Conservation (phyloP, 1,139 yeast species). For the Pichia sp. region DNA sequence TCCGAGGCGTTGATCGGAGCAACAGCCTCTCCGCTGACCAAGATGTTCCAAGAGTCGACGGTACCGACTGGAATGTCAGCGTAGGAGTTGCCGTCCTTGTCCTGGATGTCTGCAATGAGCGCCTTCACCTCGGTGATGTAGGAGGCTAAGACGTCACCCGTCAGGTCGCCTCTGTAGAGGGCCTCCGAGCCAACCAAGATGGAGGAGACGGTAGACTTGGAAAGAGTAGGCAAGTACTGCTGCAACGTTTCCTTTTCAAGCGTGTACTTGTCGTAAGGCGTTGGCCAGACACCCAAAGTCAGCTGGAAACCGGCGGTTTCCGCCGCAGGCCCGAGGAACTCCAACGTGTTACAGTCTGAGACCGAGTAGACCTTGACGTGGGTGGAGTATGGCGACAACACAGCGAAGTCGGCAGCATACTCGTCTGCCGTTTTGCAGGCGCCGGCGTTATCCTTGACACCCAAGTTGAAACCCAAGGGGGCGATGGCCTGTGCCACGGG, state of each 20-base stretch:
- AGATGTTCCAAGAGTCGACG: conserved; percentile 92
- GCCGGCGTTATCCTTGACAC: conserved; percentile 67
- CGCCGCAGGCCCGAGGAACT: conserved; percentile 81
- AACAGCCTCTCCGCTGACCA: conserved; percentile 70
- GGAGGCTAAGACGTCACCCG: conserved; percentile 63
- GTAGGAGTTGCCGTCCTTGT: conserved; percentile 77
- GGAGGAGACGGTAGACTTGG: conserved; percentile 62
- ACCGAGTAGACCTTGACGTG: conserved; percentile 80
- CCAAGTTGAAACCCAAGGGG: conserved; percentile 60
- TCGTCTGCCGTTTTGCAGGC: conserved; percentile 69
- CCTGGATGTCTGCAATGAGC: conserved; percentile 56
- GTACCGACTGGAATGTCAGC: conserved; percentile 75
- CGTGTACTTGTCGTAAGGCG: conserved; percentile 65
- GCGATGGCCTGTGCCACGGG: conserved; percentile 17
- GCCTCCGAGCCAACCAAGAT: conserved; percentile 91
- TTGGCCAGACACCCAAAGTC: conserved; percentile 89
- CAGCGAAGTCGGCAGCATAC: conserved; percentile 58
- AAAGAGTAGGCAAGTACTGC: conserved; percentile 65
- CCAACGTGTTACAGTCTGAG: conserved; percentile 82
- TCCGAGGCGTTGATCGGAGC: conserved; percentile 79
- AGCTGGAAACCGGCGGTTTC: conserved; percentile 65
- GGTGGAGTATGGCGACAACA: conserved; percentile 52
- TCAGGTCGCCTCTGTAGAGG: conserved; percentile 76
- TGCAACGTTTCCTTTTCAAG: conserved; percentile 68
- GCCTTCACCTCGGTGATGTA: conserved; percentile 58